Evolutionary conservation across 768 basidiomycete genomes (phyloP).

Genomic region (Neoboletus brunneissimus): DNA sequence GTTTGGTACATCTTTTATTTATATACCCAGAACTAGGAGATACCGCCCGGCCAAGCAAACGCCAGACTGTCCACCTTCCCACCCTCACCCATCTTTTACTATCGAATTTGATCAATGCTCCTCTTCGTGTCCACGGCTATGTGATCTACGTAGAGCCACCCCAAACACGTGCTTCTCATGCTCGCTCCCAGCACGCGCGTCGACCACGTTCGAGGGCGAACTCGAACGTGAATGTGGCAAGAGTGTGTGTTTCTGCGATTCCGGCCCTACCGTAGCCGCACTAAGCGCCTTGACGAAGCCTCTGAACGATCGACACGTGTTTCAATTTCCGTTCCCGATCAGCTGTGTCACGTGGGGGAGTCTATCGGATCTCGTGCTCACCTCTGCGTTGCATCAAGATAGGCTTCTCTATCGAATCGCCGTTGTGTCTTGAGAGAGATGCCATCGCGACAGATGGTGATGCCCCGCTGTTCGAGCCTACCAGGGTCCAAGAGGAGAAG

Average conservation of each 20-base stretch:
- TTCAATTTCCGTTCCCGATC: neutral
- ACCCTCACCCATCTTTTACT: neutral
- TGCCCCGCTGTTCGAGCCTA: slow-evolving; percentile 49
- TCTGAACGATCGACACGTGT: slow-evolving; percentile 20
- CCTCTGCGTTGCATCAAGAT: slow-evolving; percentile 75
- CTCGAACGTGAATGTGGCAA: slow-evolving; percentile 1
- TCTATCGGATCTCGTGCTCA: slow-evolving; percentile 21
- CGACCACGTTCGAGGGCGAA: neutral
- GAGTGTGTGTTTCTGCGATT: slow-evolving; percentile 8
- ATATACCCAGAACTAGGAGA: neutral
- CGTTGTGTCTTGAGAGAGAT: slow-evolving; percentile 63
- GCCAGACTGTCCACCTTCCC: neutral
- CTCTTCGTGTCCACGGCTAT: neutral
- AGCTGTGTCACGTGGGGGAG: neutral
- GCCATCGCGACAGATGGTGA: slow-evolving; percentile 56
- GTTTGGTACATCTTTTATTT: too few species aligned
- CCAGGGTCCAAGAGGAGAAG: neutral
- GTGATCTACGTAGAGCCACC: slow-evolving; percentile 3
- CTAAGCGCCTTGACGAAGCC: slow-evolving; percentile 52
- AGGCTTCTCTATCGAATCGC: slow-evolving; percentile 58
- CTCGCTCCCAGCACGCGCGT: neutral
- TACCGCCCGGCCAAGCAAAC: neutral
- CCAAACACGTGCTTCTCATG: slow-evolving; percentile 3
- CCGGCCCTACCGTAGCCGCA: slow-evolving; percentile 39
- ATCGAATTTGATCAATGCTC: neutral